phyloP scores from a whole-genome alignment of 129 eudicot species.

The Centrapalus pauciflorus region DNA sequence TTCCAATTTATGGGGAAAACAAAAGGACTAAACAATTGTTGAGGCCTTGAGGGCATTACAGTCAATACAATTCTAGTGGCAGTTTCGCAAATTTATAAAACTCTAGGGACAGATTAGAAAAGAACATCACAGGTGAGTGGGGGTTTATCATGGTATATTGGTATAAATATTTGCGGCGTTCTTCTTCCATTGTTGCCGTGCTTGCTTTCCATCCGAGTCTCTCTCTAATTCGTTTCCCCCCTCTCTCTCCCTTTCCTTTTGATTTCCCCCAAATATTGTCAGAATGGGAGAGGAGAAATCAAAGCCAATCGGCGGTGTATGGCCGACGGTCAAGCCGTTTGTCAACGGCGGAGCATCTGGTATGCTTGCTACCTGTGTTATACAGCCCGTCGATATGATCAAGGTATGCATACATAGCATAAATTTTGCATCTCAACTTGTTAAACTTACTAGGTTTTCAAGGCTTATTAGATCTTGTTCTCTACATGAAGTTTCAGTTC shows the following conservation, averaged over 20 bases:
- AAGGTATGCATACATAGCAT: conserved; percentile 40
- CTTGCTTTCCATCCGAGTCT: conserved; percentile 13
- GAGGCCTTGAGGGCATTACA: not conserved
- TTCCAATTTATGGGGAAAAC: no score
- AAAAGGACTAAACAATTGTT: not conserved
- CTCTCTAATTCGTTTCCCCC: not conserved
- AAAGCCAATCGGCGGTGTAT: conserved; percentile 44
- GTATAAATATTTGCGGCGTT: conserved; percentile 16
- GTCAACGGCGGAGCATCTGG: conserved; percentile 95
- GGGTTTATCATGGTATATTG: conserved; percentile 9
- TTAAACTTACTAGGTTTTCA: not conserved
- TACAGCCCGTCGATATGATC: conserved; percentile 95
- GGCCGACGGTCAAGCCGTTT: conserved; percentile 89
- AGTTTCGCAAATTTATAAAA: not conserved
- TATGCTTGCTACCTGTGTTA: conserved; percentile 91
- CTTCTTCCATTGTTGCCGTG: not conserved
- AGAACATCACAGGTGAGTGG: not conserved
- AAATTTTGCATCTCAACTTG: not conserved
- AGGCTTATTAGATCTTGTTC: not conserved
- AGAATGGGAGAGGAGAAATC: conserved; percentile 72
- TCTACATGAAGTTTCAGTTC: not conserved
- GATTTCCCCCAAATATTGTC: not conserved
- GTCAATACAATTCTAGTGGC: not conserved
- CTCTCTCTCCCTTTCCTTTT: conserved; percentile 7
- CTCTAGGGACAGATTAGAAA: not conserved